phyloP scores from a whole-genome alignment of 2,329 filamentous ascomycete species.

The Fusarium verticillioides region DNA sequence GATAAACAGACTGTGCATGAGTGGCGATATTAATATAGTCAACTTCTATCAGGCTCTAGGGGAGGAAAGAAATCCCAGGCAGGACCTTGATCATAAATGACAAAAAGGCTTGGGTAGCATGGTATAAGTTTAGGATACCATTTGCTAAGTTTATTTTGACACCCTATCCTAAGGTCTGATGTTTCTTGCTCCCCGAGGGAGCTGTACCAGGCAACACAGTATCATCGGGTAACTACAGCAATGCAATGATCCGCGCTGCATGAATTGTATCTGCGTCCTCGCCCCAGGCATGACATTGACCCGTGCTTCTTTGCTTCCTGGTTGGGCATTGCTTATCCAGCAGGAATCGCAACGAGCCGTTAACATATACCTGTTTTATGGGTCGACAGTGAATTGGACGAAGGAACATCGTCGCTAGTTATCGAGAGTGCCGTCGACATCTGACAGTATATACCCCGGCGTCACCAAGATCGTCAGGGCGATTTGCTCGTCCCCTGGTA shows the following conservation, averaged over 20 bases:
- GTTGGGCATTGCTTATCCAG: constrained; percentile 15
- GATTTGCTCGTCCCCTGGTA: background rate
- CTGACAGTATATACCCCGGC: background rate
- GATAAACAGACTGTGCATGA: constrained; percentile 10
- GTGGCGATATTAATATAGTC: background rate
- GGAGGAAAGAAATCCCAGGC: background rate
- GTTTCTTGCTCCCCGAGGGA: background rate
- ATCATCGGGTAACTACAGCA: background rate
- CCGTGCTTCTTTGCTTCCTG: constrained; percentile 11
- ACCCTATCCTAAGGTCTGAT: background rate
- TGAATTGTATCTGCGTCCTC: background rate
- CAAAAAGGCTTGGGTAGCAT: background rate
- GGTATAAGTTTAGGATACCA: background rate
- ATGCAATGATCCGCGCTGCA: constrained; percentile 8
- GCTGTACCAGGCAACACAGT: constrained; percentile 6
- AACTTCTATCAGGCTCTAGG: background rate
- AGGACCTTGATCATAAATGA: background rate
- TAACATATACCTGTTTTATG: background rate
- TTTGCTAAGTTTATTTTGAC: background rate
- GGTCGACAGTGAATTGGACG: background rate
- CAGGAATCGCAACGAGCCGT: constrained; percentile 26
- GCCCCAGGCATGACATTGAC: constrained; percentile 4
- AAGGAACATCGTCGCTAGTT: background rate
- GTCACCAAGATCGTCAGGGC: constrained; percentile 27
- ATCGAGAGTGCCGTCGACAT: background rate